Conservation (phyloP, 2,329 filamentous ascomycete species). For the Aspergillus brunneoviolaceus region DNA sequence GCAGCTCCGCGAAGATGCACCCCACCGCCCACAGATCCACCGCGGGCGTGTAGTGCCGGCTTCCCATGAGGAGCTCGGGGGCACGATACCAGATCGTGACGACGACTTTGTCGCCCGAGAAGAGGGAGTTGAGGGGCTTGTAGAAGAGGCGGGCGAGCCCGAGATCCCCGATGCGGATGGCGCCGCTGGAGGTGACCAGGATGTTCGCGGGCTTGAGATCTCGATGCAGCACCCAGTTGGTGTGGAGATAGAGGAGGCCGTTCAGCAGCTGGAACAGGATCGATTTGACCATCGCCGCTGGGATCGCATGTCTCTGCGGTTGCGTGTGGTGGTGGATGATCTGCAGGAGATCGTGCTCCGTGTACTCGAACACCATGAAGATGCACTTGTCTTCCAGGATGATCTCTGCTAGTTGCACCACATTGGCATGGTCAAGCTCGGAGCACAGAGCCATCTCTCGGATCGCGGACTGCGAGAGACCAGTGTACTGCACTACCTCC, state of each 20-base stretch:
- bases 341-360: conserved; percentile 93
- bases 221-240: conserved; percentile 94
- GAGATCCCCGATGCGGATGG: conserved; percentile 92
- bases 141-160: conserved; percentile 90
- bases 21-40: conserved; percentile 98
- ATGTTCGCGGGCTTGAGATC: conserved; percentile 98
- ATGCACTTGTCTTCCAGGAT: conserved; percentile 99
- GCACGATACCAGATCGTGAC: conserved; percentile 99
- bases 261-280: conserved; percentile 96
- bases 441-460: conserved; percentile 97
- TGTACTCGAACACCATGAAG: conserved; percentile 99
- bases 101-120: conserved; percentile 94
- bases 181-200: conserved; percentile 88
- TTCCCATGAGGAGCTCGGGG: conserved; percentile 87
- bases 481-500: conserved; percentile 89
- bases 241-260: conserved; percentile 89
- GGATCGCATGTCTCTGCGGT: conserved; percentile 82
- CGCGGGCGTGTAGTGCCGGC: conserved; percentile 93
- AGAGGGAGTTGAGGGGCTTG: conserved; percentile 88
- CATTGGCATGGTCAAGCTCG: conserved; percentile 82
- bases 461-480: conserved; percentile 94
- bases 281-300: conserved; percentile 82
- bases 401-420: conserved; percentile 89
- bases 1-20: conserved; percentile 93
- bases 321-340: conserved; percentile 98